These are phyloP conservation scores for Baeospora myosura DNA, from an alignment of 1,284 basidiomycete species.

Conservation along the genomic window DNA sequence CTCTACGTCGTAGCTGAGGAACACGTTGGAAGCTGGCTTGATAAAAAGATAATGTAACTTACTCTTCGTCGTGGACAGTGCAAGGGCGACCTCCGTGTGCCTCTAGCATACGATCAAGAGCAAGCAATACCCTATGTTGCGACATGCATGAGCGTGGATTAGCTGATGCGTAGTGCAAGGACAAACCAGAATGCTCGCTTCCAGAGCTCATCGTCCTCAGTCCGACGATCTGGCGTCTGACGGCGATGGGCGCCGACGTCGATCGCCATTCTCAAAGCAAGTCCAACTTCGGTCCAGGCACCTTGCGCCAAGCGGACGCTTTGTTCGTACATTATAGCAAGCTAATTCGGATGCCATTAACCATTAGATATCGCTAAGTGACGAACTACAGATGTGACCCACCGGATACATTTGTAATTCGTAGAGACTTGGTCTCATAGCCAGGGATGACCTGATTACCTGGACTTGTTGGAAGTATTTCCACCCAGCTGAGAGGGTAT, in stretches of 20 bases:
- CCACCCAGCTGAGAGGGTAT: neutral
- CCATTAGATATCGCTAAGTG: neutral
- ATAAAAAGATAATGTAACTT: neutral
- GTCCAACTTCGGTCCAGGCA: neutral
- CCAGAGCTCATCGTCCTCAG: neutral
- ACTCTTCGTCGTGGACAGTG: slow-evolving; percentile 1
- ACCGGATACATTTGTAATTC: slow-evolving; percentile 1
- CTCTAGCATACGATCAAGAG: neutral
- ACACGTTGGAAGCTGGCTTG: neutral
- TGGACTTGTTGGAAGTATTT: neutral
- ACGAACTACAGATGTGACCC: neutral
- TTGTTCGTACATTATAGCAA: too few relatives aligned
- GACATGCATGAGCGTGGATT: neutral
- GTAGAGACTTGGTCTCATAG: neutral
- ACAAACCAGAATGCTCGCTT: slow-evolving; percentile 2
- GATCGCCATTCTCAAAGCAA: neutral
- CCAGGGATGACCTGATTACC: neutral
- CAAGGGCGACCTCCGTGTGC: neutral
- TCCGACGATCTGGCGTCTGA: neutral
- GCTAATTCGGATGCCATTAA: neutral
- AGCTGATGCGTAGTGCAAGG: neutral
- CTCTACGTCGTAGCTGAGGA: neutral
- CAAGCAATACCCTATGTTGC: neutral
- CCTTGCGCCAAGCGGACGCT: too few relatives aligned
- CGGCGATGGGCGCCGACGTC: slow-evolving; percentile 4